Evolutionary conservation across 495 filamentous ascomycete species (phyloP).

Genomic region (Trypethelium eluteriae): DNA sequence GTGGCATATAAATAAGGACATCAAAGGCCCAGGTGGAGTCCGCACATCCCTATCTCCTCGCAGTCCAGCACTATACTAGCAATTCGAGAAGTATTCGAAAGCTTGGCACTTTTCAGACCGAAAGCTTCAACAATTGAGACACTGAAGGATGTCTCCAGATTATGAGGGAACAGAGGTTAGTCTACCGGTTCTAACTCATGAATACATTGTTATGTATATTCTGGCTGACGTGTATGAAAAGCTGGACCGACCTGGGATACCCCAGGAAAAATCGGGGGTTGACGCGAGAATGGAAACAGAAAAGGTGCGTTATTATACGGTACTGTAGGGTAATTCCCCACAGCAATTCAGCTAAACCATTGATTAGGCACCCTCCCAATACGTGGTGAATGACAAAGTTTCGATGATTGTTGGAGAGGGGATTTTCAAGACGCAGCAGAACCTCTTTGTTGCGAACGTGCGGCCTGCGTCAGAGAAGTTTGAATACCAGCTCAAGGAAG

Average conservation of each 20-base stretch:
- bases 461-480: neutral
- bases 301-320: too few relatives aligned
- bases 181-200: neutral
- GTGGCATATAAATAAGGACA: neutral
- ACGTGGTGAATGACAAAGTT: neutral
- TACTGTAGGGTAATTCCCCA: too few relatives aligned
- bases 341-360: neutral
- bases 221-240: neutral
- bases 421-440: too few relatives aligned
- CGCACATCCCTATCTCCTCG: neutral
- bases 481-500: conserved; percentile 6
- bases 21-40: neutral
- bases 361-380: neutral
- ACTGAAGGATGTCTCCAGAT: neutral
- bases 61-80: neutral
- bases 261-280: neutral
- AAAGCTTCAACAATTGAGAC: neutral
- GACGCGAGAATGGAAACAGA: too few relatives aligned
- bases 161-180: neutral
- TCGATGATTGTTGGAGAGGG: neutral
- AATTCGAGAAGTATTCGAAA: neutral
- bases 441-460: neutral
- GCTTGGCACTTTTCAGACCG: neutral
- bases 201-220: neutral
- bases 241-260: neutral